Conservation (phyloP, 768 basidiomycete genomes). For the Lentinula edodes region DNA sequence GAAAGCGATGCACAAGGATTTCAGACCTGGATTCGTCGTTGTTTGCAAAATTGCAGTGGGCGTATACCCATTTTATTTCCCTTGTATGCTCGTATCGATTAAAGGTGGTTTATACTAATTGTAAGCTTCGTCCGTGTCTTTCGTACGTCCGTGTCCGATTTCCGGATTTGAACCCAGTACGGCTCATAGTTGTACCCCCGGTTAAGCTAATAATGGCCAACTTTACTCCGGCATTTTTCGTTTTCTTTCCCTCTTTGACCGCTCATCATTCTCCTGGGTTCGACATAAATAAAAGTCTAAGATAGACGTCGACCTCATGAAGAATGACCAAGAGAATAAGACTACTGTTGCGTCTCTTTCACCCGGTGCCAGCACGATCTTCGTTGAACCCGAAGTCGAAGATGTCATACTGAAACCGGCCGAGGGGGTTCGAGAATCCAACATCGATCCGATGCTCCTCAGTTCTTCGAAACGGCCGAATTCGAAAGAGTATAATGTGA, state of each 20-base stretch:
- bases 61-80: no score
- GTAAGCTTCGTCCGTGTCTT: no score
- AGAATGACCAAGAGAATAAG: background rate
- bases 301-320: background rate
- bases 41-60: no score
- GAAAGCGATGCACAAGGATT: no score
- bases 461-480: slow-evolving; percentile 23
- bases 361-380: background rate
- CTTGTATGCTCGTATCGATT: no score
- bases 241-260: background rate
- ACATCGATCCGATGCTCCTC: slow-evolving; percentile 29
- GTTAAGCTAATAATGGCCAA: background rate
- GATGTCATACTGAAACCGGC: slow-evolving; percentile 22
- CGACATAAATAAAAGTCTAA: background rate
- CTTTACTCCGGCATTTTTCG: background rate
- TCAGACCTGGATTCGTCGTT: no score
- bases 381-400: background rate
- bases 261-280: background rate
- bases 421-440: slow-evolving; percentile 24
- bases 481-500: slow-evolving; percentile 26
- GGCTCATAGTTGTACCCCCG: background rate
- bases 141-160: background rate
- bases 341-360: background rate
- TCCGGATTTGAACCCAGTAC: background rate
- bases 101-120: no score